These are phyloP conservation scores for Xylariaceae sp. DNA, from an alignment of 2,329 filamentous ascomycete species.

Conservation along the genomic window DNA sequence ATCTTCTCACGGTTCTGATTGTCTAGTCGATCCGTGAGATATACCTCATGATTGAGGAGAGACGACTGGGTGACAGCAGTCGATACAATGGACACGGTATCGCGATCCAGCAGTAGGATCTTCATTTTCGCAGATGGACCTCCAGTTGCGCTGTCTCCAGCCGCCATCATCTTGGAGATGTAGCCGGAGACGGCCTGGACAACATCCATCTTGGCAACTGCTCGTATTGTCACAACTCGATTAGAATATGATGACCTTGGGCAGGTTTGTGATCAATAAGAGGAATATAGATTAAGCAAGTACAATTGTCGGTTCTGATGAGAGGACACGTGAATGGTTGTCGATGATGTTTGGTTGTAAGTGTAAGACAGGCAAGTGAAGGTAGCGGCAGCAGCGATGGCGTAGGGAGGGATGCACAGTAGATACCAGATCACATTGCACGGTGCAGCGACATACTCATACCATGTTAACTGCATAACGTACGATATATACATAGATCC, in stretches of 20 bases:
- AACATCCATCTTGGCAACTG: constrained; percentile 69
- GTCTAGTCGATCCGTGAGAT: constrained; percentile 93
- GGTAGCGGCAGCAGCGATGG: no score
- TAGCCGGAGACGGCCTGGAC: constrained; percentile 90
- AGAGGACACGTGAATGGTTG: constrained; percentile 1
- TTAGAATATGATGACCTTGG: not conserved
- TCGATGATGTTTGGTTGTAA: constrained; percentile 1
- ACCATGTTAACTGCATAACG: not conserved
- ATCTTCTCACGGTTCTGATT: constrained; percentile 91
- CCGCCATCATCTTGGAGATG: constrained; percentile 91
- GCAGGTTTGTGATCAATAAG: not conserved
- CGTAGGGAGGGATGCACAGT: no score
- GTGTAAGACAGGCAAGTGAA: no score
- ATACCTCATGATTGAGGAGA: constrained; percentile 92
- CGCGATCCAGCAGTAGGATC: constrained; percentile 86
- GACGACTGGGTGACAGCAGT: constrained; percentile 94
- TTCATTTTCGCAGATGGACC: constrained; percentile 90
- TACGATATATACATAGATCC: not conserved
- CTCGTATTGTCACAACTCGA: constrained; percentile 6
- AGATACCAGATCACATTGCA: not conserved
- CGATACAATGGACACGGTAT: constrained; percentile 90
- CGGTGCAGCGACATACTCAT: not conserved
- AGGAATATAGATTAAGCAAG: not conserved
- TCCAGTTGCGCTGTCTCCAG: constrained; percentile 64
- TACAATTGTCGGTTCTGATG: constrained; percentile 1